Evolutionary conservation across 2,329 filamentous ascomycete species (phyloP), one percentile per base, ranked within the genome.

Genomic region (Aureobasidium sp.): DNA sequence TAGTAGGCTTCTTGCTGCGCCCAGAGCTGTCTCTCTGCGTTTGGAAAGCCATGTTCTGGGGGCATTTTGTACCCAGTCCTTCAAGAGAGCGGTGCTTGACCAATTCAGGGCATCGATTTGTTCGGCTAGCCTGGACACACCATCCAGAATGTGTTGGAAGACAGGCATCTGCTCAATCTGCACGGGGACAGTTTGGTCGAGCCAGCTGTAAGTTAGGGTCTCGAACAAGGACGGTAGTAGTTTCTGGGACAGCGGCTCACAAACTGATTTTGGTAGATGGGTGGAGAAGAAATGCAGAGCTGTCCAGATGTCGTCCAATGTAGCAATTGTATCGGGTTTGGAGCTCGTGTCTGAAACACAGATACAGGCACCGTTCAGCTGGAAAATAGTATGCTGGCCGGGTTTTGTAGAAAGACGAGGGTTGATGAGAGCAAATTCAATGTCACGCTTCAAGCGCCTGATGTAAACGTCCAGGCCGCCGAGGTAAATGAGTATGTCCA

Each of bases 41-140:
- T 91, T 93, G 2, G 84, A 84, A 15, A 97, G 81, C 94, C 94
- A 99, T 29, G 91, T 86, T 62, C 85, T 85, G 0, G 91, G 89
- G 0, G 90, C 88, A 64, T 87, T 86, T 44, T 86, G 83, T 0
- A 90, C 86, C 93, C 94, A 99, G 27, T 90, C 85, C 48, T 83
- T 80, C 40, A 99, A 76, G 35, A 87, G 83, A 42, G 27, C 57
- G 60, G 77, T 75, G 50, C 81, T 77, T 3, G 81, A 82, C 81
- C 90, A 93, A 0, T 82, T 81, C 19, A 86, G 77, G 8, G 77
- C 74, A 39, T 84, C 79, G 8, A 97, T 75, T 1, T 78, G 79
- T 7, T 79, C 75, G 59, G 87, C 88, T 68, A 97, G 89, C 0
- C 75, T 72, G 29, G 79, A 77, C 0, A 90, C 84, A 45, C 82